Conservation (phyloP, 1,139 yeast genomes). For the Zhuliangozyma blackwelliae region DNA sequence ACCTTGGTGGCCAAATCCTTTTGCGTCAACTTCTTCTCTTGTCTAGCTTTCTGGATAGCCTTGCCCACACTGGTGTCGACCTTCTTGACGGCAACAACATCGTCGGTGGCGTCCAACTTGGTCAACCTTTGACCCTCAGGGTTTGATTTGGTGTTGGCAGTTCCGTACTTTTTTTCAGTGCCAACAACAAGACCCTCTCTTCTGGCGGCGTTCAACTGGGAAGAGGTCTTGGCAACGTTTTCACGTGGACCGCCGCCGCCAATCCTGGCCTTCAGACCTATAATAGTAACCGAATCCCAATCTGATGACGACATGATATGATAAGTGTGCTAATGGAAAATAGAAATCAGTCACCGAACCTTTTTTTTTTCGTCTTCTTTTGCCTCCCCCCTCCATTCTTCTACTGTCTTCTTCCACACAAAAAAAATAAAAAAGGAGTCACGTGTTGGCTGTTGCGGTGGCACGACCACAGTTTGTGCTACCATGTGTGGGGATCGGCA, state of each 20-base stretch:
- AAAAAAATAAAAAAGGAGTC: too few relatives aligned
- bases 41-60: constrained; percentile 81
- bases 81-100: constrained; percentile 90
- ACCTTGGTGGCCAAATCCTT: constrained; percentile 94
- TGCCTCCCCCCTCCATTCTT: neutral
- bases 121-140: constrained; percentile 95
- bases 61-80: constrained; percentile 81
- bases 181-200: constrained; percentile 85
- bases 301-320: constrained; percentile 34
- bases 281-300: constrained; percentile 87
- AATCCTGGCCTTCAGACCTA: constrained; percentile 83
- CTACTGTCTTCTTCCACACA: too few relatives aligned
- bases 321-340: neutral
- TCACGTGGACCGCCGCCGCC: constrained; percentile 90
- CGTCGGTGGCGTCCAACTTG: constrained; percentile 89
- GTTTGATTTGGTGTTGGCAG: constrained; percentile 59
- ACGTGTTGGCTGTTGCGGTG: too few relatives aligned
- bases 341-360: neutral
- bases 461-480: too few relatives aligned
- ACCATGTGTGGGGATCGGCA: too few relatives aligned
- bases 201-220: constrained; percentile 88
- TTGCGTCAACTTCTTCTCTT: constrained; percentile 85
- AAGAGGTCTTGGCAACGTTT: constrained; percentile 71
- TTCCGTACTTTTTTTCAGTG: constrained; percentile 88
- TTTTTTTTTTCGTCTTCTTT: neutral